Base-by-base conservation (phyloP, 495 filamentous ascomycete genomes). In the Talaromyces proteolyticus region DNA sequence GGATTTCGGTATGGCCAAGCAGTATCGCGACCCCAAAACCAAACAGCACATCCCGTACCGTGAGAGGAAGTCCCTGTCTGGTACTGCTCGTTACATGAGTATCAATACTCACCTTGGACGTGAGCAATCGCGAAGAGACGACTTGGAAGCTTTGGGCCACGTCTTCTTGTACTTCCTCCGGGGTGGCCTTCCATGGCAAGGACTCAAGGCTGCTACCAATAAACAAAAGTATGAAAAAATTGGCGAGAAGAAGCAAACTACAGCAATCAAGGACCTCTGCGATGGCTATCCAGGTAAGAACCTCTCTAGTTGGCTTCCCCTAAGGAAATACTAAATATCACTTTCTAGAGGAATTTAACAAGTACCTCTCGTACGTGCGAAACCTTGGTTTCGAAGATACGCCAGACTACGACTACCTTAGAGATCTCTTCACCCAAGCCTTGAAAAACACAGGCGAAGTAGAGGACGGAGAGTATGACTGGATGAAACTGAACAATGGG, bases 181-280 rank as follows among this genome's bases (percentile, higher is more conserved):
- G 43, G 93, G 93, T 51, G 94, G 94, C 47, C 77, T 99, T 51
- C 93, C 93, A 17, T 99, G 93, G 93, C 93, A 99, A 72, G 93
- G 93, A 44, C 74, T 99, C 60, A 97, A 97, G 75, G 93, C 93
- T 65, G 94, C 94, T 16, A 99, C 93, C 52, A 99, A 99, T 76
- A 99, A 99, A 80, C 93, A 99, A 64, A 99, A 99, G 73, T 99
- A 99, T 57, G 93, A 99, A 72, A 97, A 97, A 76, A 99, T 99
- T 68, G 93, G 93, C 24, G 94, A 99, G 73, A 97, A 97, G 86
- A 99, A 99, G 73, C 93, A 97, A 72, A 95, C 92, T 0, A 97
- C 93, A 20, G 79, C 81, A 0, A 92, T 99, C 77, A 94, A 95
- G 68, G 94, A 99, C 59, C 82, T 99, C 3, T 97, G 93, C 60